Base-by-base conservation (phyloP, 495 filamentous ascomycete genomes). In the Hypoxylon subgilvum region DNA sequence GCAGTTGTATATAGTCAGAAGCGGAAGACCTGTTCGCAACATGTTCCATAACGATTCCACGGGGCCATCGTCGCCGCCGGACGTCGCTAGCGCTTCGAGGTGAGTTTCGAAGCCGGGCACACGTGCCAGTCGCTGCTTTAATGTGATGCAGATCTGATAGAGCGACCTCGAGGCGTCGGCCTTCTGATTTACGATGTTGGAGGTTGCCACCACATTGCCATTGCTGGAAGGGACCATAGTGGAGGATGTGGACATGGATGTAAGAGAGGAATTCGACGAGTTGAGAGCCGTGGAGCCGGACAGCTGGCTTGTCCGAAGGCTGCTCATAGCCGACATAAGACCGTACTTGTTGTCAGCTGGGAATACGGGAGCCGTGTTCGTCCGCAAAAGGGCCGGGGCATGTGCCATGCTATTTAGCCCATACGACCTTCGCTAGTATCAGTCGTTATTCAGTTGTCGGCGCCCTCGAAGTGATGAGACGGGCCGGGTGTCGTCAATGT, bases 181-280 rank as follows among this genome's bases (percentile, higher is more conserved):
- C 54, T 84, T 86, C 68, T 89, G 88, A 73, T 97, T 98, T 78
- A 97, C 95, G 73, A 98, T 95, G 69, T 92, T 96, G 71, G 89
- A 82, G 65, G 87, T 88, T 28, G 89, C 85, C 50, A 84, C 72
- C 52, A 92, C 82, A 38, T 82, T 84, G 44, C 80, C 84, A 58
- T 81, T 82, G 58, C 78, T 78, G 12, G 65, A 23, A 2, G 74
- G 63, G 12, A 72, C 46, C 21, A 74, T 62, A 9, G 75, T 77
- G 21, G 72, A 52, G 19, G 74, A 67, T 22, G 73, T 76, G 25
- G 74, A 66, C 53, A 84, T 70, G 4, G 79, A 78, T 43, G 69
- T 72, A 16, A 84, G 61, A 3, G 80, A 83, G 4, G 76, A 74
- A 13, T 76, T 76, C 2, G 74, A 72, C 8, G 73, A 68, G 32